phyloP scores from a whole-genome alignment of 768 basidiomycete species.

The Tricholoma hemisulphureum region DNA sequence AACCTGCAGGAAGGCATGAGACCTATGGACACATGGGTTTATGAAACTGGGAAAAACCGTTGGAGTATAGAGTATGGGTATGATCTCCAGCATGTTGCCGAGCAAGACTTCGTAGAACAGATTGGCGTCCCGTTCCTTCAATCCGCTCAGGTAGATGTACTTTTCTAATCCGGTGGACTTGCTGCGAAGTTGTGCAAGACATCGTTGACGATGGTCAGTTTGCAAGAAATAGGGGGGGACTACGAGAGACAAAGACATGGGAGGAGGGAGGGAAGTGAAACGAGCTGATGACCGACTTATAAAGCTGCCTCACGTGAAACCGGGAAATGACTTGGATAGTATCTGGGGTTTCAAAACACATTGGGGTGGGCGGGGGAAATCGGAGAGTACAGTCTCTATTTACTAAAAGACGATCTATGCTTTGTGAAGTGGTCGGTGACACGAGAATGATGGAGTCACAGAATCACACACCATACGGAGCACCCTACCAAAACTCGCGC shows the following conservation, averaged over 20 bases:
- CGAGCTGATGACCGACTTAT: background rate
- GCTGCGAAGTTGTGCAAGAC: constrained; percentile 56
- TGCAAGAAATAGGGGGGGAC: constrained; percentile 49
- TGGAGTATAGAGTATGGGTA: constrained; percentile 75
- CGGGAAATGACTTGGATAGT: background rate
- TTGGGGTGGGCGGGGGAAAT: background rate
- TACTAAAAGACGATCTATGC: background rate
- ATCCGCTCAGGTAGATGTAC: constrained; percentile 66
- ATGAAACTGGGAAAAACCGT: constrained; percentile 41
- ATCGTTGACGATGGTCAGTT: constrained; percentile 55
- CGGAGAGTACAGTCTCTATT: background rate
- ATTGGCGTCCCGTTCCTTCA: constrained; percentile 60
- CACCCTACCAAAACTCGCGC: constrained; percentile 75
- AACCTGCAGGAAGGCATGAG: constrained; percentile 36
- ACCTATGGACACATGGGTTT: background rate
- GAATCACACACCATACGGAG: background rate
- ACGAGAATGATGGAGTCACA: background rate
- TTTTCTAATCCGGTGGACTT: constrained; percentile 59
- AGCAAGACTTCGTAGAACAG: constrained; percentile 67
- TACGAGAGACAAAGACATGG: constrained; percentile 14
- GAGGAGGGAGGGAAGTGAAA: background rate
- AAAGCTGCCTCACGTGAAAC: background rate
- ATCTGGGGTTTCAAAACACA: background rate
- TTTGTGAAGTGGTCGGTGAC: background rate
- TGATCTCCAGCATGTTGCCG: constrained; percentile 61